A percentile compares a stretch with the other conserved stretches of the same genome.
phyloP scores from a whole-genome alignment of 257 asterid species.

The Fraxinus cuspidata region DNA sequence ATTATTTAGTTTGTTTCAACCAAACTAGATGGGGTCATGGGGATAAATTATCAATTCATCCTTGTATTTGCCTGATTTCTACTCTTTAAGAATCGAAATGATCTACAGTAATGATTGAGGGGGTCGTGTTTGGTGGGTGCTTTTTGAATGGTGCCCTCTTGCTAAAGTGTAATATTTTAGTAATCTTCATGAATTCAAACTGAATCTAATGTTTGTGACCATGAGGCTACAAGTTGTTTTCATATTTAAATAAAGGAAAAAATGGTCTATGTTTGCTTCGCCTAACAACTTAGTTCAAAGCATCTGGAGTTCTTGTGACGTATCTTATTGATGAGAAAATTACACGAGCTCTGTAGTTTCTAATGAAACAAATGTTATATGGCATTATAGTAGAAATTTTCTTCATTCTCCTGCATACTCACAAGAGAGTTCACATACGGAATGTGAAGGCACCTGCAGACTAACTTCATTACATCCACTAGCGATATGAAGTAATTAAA shows the following conservation, averaged over 20 bases:
- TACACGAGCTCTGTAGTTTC: neutral
- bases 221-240: neutral
- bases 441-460: neutral
- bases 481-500: neutral
- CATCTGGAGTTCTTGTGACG: neutral
- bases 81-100: neutral
- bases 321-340: neutral
- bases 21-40: neutral
- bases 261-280: neutral
- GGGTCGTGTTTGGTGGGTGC: neutral
- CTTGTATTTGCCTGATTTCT: neutral
- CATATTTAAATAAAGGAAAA: neutral
- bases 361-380: neutral
- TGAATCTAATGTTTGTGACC: neutral
- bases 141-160: neutral
- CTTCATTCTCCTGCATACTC: constrained; percentile 10
- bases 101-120: neutral
- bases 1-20: neutral
- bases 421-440: constrained; percentile 9
- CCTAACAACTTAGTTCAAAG: neutral
- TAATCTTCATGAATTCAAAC: neutral
- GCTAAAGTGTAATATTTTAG: neutral
- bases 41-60: neutral
- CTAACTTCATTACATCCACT: neutral
- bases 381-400: neutral